Evolutionary conservation across 2,329 filamentous ascomycete species (phyloP), one percentile per base, ranked within the genome.

Genomic region (Hymenoscyphus fructigenus): DNA sequence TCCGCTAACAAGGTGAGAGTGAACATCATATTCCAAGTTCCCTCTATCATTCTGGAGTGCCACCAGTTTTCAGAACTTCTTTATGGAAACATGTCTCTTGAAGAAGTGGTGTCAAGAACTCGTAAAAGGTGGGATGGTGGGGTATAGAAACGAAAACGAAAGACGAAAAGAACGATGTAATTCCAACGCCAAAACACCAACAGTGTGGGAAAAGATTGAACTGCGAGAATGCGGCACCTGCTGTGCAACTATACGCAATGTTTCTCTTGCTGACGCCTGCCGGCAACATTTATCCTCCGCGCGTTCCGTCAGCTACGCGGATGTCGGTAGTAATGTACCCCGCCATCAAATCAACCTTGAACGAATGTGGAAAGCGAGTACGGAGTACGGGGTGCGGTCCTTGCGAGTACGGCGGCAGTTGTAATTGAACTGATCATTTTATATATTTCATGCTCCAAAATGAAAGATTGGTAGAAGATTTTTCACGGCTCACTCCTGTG

Each of bases 1-100:
- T 61, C 60, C 26, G 50, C 47, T 6, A 61, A 7, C 32, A 56
- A 36, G 5, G 20, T 36, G 44, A 61, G 10, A 12, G 59, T 26
- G 44, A 26, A 32, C 59, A 60, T 28, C 59, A 60, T 60, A 23
- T 38, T 38, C 57, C n/a, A 10, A 6, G 17, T 12, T 20, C 9
- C 2, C 20, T 23, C 17, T 47, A 47, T 5, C n/a, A n/a, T 47
- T 7, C 23, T 9, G n/a, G 9, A 47, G n/a, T 50, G 7, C n/a
- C n/a, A 12, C n/a, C n/a, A 50, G n/a, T 50, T 14, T 50, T 20
- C 9, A 7, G 44, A 50, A 5, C 6, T 23, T 6, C 34, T 36
- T 36, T 50, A 50, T 10, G n/a, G 20, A 12, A 50, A 50, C 44
- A 50, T 50, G 5, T 26, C 6, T 50, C 17, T 12, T 10, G 7